phyloP scores from a whole-genome alignment of 495 filamentous ascomycete species.

The Penicillium robsamsonii region DNA sequence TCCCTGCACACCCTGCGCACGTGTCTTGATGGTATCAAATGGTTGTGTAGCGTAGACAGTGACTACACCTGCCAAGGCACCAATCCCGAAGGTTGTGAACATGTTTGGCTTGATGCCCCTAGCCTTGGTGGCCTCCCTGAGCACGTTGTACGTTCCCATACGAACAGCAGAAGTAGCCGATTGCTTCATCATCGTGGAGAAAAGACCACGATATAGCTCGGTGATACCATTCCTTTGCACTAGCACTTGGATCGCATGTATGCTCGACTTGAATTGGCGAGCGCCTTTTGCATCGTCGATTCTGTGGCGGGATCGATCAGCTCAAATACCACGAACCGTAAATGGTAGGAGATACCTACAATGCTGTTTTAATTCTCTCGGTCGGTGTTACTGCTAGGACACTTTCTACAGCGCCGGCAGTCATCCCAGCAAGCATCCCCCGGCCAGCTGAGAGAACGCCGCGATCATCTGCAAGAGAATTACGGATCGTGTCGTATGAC shows the following conservation, averaged over 20 bases:
- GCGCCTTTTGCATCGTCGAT: conserved; percentile 61
- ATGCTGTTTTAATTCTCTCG: conserved; percentile 65
- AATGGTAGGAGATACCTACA: conserved; percentile 28
- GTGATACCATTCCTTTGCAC: conserved; percentile 46
- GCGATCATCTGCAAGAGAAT: conserved; percentile 56
- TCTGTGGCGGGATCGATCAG: conserved; percentile 14
- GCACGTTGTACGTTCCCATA: conserved; percentile 66
- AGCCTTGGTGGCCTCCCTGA: conserved; percentile 56
- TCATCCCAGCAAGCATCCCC: conserved; percentile 62
- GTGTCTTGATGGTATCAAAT: conserved; percentile 67
- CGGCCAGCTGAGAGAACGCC: conserved; percentile 53
- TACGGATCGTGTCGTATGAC: conserved; percentile 63
- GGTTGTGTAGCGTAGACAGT: conserved; percentile 65
- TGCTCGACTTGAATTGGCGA: conserved; percentile 48
- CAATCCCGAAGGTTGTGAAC: conserved; percentile 58
- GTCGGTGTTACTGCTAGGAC: conserved; percentile 62
- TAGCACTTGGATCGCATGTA: conserved; percentile 52
- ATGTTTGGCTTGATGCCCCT: conserved; percentile 42
- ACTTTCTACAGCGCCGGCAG: conserved; percentile 57
- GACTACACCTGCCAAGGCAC: conserved; percentile 56
- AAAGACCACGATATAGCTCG: conserved; percentile 60
- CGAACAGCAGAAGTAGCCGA: conserved; percentile 61
- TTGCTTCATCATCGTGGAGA: conserved; percentile 66
- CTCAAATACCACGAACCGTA: too few species aligned
- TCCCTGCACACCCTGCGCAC: conserved; percentile 53